Base-by-base conservation (phyloP, 257 asterid genomes). In the Petunia axillaris region DNA sequence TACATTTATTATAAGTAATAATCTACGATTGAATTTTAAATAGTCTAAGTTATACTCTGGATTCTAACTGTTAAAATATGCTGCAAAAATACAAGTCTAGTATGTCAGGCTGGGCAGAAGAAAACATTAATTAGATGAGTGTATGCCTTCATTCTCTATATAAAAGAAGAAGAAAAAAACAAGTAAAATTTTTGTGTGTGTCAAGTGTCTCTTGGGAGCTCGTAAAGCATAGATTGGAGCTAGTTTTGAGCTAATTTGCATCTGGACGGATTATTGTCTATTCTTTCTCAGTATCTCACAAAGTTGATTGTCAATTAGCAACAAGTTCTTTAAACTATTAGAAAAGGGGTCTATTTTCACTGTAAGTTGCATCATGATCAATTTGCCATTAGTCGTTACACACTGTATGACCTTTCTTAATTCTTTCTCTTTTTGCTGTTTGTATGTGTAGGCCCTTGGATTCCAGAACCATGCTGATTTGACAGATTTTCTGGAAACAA, bases 391-490 rank as follows among this genome's bases (percentile, higher is more conserved):
- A 10, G 16, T 68, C 2, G 2, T 3, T 14, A 52, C 37, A 39
- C 8, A 65, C 6, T 66, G 41, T 46, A 14, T 70, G 40, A 48
- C 43, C 10, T 25, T 70, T 43, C 25, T 25, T 25, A 25, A 25
- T 25, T 48, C 10, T 0, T 8, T 43, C 8, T 0, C 8, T 10
- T 25, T 46, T 16, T 2, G 1, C 4, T 16, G 7, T 68, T n/a
- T 9, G 4, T 7, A 8, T 67, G 6, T 70, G 40, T 70, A 25
- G 25, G 5, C 6, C 11, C 43, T 25, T 25, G 59, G 16, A 48
- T 71, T 71, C 77, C 13, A 71, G 60, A 46, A 71, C 59, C 77
- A 25, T 48, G 35, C 60, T 71, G 77, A 71, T 48, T 48, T 71
- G 46, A 48, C 35, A 48, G 40, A 9, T 11, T 25, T 16, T 48